Base-by-base conservation (phyloP, 768 basidiomycete genomes). In the Mycena vitilis region DNA sequence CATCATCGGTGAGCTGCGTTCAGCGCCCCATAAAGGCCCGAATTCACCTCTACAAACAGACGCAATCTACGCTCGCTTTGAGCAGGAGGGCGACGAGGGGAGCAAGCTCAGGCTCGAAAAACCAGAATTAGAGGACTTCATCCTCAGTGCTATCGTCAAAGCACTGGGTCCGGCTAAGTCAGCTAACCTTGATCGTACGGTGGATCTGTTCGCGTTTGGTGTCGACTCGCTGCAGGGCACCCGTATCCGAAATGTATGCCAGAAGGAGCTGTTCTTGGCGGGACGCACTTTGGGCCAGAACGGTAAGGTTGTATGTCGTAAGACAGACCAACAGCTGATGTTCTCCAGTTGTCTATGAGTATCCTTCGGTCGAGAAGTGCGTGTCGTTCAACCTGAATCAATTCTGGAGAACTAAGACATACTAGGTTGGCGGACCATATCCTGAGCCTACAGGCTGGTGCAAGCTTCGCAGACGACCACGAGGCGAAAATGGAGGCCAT, bases 201-300 rank as follows among this genome's bases (percentile, higher is more conserved):
- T 80, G 30, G 86, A 87, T 60, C 56, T 84, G 36, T 84, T 84
- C 47, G 73, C 81, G 0, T 86, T 83, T 54, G 88, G 88, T 30
- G 78, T 89, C 37, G 86, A 89, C 73, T 87, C 87, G 12, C 71
- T 88, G 23, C 84, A 87, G 65, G 85, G 84, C 13, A 83, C 84
- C 5, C 77, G 85, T n/a, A 82, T 89, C 36, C 75, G 86, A 25
- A 89, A 88, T 71, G 75, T 77, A 2, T 74, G 81, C 48, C 83
- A 83, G 70, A 84, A 84, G 73, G 81, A 81, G 15, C 54, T 80
- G 23, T 78, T 78, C 63, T 68, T 81, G 7, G 71, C 63, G 44
- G 75, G 75, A 5, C 60, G 74, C 58, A 77, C 66, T 0, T 75
- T 85, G 1, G 79, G 78, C 25, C 78, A 81, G 73, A 84, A 83